Percentiles rank a stretch among this genome's conserved stretches.
These are phyloP conservation scores for Aspergillus kassunensis DNA, from an alignment of 495 filamentous ascomycete species.

Conservation along the genomic window DNA sequence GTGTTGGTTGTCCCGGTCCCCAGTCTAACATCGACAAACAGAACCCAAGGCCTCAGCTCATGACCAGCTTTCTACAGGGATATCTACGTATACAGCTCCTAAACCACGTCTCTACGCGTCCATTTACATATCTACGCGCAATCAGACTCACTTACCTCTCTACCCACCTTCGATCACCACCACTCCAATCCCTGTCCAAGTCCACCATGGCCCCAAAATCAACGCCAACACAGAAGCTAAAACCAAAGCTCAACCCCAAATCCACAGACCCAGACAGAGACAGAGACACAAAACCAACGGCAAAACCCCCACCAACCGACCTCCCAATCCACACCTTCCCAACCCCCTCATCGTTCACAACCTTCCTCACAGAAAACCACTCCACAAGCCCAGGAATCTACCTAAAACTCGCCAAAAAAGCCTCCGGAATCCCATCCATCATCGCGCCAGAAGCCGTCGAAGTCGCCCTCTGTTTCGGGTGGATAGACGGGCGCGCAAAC, in stretches of 20 bases:
- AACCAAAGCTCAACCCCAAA: slow-evolving; percentile 23
- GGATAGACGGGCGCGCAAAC: slow-evolving; percentile 56
- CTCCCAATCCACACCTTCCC: slow-evolving; percentile 35
- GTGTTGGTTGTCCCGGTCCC: too few relatives aligned
- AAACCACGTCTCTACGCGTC: too few relatives aligned
- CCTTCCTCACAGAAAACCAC: slow-evolving; percentile 41
- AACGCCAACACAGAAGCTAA: neutral
- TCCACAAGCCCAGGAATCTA: slow-evolving; percentile 40
- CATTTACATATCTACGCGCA: neutral
- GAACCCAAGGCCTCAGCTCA: too few relatives aligned
- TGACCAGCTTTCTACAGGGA: too few relatives aligned
- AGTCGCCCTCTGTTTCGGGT: slow-evolving; percentile 53
- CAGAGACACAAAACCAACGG: neutral
- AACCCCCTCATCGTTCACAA: slow-evolving; percentile 33
- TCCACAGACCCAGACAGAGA: too few relatives aligned
- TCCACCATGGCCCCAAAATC: neutral
- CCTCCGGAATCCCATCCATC: slow-evolving; percentile 38
- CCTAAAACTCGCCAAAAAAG: slow-evolving; percentile 53
- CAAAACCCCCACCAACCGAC: slow-evolving; percentile 13
- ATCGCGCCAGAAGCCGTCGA: slow-evolving; percentile 52
- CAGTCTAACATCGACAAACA: too few relatives aligned
- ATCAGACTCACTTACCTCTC: neutral
- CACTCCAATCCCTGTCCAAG: neutral
- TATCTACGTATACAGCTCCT: too few relatives aligned
- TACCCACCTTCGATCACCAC: neutral